These are phyloP conservation scores for Linum tenue DNA, from an alignment of 345 rosid species.

Conservation along the genomic window DNA sequence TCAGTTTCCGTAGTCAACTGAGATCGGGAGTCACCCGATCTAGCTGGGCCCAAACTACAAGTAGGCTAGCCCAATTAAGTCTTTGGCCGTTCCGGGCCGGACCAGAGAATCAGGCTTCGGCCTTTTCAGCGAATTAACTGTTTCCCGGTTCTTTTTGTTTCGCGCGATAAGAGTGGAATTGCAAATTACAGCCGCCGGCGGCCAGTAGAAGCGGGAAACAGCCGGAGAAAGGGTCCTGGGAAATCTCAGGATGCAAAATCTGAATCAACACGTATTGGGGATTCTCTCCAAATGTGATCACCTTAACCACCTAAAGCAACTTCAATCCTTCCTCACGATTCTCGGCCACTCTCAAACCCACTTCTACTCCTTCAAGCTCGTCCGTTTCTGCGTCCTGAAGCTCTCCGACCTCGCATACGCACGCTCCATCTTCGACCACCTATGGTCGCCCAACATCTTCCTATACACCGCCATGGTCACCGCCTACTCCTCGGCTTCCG, in stretches of 20 bases:
- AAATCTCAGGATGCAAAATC: slow-evolving; percentile 1
- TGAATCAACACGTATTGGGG: slow-evolving; percentile 28
- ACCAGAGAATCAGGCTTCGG: too few relatives aligned
- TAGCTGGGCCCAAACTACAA: too few relatives aligned
- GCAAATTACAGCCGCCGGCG: not conserved
- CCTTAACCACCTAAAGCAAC: slow-evolving; percentile 61
- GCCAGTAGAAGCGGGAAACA: not conserved
- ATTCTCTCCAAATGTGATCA: slow-evolving; percentile 39
- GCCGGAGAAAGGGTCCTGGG: not conserved
- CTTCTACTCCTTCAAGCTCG: slow-evolving; percentile 63
- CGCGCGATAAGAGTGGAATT: too few relatives aligned
- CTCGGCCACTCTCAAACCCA: slow-evolving; percentile 52
- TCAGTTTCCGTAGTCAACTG: not conserved
- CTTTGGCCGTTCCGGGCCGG: too few relatives aligned
- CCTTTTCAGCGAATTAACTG: too few relatives aligned
- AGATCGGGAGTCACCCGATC: too few relatives aligned
- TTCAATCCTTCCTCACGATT: slow-evolving; percentile 47
- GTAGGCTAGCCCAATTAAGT: too few relatives aligned
- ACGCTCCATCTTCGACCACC: slow-evolving; percentile 50
- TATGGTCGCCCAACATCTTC: slow-evolving; percentile 43
- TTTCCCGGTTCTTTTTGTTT: too few relatives aligned
- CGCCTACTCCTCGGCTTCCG: slow-evolving; percentile 47
- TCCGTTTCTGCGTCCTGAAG: slow-evolving; percentile 58
- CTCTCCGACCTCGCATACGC: slow-evolving; percentile 50
- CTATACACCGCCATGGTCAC: slow-evolving; percentile 71